phyloP scores from a whole-genome alignment of 805 yeast genomes.

The Hanseniaspora clermontiae region DNA sequence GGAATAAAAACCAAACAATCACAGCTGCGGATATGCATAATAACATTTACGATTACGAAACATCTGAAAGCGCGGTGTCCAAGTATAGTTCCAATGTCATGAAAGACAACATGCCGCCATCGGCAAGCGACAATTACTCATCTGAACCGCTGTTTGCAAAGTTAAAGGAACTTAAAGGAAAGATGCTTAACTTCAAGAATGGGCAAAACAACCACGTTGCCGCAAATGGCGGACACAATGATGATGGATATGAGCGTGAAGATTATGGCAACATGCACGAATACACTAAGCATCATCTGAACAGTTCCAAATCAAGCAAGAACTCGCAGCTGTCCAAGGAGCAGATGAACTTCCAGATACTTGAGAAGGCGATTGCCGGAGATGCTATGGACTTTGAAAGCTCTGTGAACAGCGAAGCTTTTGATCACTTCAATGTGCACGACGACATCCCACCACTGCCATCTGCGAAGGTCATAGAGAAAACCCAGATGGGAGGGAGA shows the following conservation, averaged over 20 bases:
- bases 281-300: background rate
- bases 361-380: slow-evolving; percentile 26
- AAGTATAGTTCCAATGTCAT: background rate
- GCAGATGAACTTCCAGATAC: slow-evolving; percentile 26
- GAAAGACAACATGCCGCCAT: background rate
- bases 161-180: slow-evolving; percentile 25
- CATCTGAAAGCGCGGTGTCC: background rate
- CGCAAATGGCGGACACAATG: slow-evolving; percentile 9
- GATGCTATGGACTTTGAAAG: slow-evolving; percentile 19
- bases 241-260: slow-evolving; percentile 10
- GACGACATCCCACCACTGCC: slow-evolving; percentile 10
- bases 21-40: background rate
- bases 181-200: slow-evolving; percentile 27
- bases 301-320: slow-evolving; percentile 6
- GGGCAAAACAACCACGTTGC: slow-evolving; percentile 15
- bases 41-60: background rate
- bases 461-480: background rate
- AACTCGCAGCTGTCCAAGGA: slow-evolving; percentile 8
- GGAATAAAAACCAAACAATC: background rate
- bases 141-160: slow-evolving; percentile 27
- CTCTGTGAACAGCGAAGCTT: background rate
- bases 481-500: slow-evolving; percentile 6
- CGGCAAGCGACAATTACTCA: background rate
- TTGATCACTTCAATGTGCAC: slow-evolving; percentile 1
- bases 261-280: background rate